Evolutionary conservation across 1,284 basidiomycete genomes (phyloP).

Genomic region (Tilletia indica): DNA sequence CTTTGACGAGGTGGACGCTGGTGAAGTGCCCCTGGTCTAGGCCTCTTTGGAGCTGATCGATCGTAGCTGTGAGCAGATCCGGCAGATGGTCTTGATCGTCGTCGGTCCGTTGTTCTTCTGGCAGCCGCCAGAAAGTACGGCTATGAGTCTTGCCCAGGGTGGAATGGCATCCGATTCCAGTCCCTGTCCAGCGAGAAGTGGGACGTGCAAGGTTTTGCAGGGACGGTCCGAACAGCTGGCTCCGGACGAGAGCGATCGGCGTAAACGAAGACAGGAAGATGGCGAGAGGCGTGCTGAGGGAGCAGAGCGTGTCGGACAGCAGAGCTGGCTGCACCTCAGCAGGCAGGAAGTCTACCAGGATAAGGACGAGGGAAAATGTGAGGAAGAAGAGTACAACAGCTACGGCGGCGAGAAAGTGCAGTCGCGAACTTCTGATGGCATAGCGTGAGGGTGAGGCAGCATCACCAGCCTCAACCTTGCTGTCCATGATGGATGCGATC

Average conservation of each 20-base stretch:
- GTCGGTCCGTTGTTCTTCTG: neutral
- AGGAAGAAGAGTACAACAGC: too few relatives aligned
- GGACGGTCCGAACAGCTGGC: neutral
- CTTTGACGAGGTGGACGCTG: slow-evolving; percentile 69
- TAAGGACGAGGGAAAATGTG: too few relatives aligned
- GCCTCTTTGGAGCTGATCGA: slow-evolving; percentile 64
- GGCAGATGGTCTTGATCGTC: slow-evolving; percentile 50
- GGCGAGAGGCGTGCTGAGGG: neutral
- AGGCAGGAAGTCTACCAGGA: neutral
- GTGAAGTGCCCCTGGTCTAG: slow-evolving; percentile 63
- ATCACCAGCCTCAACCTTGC: too few relatives aligned
- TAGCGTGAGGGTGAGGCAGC: too few relatives aligned
- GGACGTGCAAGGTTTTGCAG: neutral
- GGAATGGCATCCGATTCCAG: neutral
- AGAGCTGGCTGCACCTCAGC: neutral
- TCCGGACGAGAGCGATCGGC: neutral
- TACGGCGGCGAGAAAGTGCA: too few relatives aligned
- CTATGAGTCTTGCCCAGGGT: neutral
- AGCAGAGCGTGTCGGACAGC: neutral
- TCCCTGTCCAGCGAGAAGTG: neutral
- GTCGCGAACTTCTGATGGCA: too few relatives aligned
- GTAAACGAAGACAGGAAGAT: neutral
- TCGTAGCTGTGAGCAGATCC: slow-evolving; percentile 67
- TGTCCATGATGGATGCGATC: too few relatives aligned
- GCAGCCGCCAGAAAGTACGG: slow-evolving; percentile 1